A percentile compares a stretch with the other conserved stretches of the same genome.
Evolutionary conservation across 2,329 filamentous ascomycete genomes (phyloP).

Genomic region (Cordyceps javanica): DNA sequence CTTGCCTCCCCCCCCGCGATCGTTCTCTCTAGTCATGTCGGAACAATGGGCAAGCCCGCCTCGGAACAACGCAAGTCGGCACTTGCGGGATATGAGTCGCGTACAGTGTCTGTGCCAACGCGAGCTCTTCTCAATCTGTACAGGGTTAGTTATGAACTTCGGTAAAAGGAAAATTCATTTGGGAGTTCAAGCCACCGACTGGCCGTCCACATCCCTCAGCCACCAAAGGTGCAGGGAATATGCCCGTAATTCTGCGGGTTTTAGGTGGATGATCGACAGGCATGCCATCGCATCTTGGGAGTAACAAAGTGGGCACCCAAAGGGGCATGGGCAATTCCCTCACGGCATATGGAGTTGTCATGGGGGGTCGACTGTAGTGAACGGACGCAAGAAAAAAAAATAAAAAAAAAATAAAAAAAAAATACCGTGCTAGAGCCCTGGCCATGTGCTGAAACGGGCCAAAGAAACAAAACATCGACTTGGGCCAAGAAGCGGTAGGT

Average conservation of each 20-base stretch:
- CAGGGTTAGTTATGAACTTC: neutral
- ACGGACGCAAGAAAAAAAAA: too few relatives aligned
- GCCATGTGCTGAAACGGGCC: conserved; percentile 1
- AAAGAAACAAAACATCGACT: neutral
- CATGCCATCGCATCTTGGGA: conserved; percentile 7
- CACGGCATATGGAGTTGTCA: too few relatives aligned
- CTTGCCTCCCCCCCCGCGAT: neutral
- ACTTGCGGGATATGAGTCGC: neutral
- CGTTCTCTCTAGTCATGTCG: neutral
- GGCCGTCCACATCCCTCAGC: neutral
- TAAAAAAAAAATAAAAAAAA: neutral
- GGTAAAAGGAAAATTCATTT: neutral
- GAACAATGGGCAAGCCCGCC: neutral
- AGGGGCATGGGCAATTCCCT: neutral
- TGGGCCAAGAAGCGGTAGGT: neutral
- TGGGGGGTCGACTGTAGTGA: too few relatives aligned
- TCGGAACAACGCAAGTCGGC: neutral
- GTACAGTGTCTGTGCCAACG: neutral
- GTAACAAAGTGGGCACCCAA: neutral
- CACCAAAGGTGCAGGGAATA: neutral
- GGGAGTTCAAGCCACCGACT: neutral
- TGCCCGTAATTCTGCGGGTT: neutral
- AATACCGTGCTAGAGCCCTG: too few relatives aligned
- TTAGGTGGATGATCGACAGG: conserved; percentile 3
- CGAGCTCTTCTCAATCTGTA: neutral